Evolutionary conservation across 1,139 yeast genomes (phyloP).

Genomic region (Saccharomyces hybrid): DNA sequence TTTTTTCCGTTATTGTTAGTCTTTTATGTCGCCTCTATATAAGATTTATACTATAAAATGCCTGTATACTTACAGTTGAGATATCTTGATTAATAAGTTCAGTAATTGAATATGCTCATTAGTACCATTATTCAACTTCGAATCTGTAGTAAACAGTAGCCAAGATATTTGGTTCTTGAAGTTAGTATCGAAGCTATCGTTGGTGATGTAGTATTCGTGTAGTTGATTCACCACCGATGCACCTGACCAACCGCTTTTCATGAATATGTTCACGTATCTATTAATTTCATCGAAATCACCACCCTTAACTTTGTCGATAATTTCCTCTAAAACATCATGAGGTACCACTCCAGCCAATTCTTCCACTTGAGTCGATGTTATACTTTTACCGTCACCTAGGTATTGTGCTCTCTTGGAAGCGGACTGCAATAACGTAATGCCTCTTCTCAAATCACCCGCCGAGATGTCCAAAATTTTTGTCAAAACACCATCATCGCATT

Average conservation of each 20-base stretch:
- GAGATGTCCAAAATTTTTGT: conserved; percentile 59
- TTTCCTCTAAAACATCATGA: conserved; percentile 39
- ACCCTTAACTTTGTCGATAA: conserved; percentile 36
- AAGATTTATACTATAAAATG: not conserved
- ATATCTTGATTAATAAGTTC: conserved; percentile 55
- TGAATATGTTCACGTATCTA: conserved; percentile 44
- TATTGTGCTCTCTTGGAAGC: conserved; percentile 53
- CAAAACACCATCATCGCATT: conserved; percentile 45
- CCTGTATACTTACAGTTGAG: conserved; percentile 28
- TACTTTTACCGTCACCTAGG: conserved; percentile 15
- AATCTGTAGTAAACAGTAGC: conserved; percentile 67
- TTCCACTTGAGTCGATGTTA: conserved; percentile 36
- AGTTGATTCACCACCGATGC: conserved; percentile 70
- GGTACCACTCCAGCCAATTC: conserved; percentile 89
- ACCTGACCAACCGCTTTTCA: conserved; percentile 81
- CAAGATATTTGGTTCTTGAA: conserved; percentile 61
- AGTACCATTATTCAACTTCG: conserved; percentile 71
- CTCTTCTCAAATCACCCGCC: conserved; percentile 86
- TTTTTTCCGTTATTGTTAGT: conserved; percentile 2
- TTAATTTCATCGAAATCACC: conserved; percentile 41
- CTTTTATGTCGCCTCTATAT: not conserved
- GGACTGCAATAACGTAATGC: conserved; percentile 84
- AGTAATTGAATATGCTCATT: conserved; percentile 83
- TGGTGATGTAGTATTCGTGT: conserved; percentile 63
- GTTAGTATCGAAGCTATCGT: conserved; percentile 44